Conservation (phyloP, 352 stramenopile genomes). For the Globisporangium spinosum region DNA sequence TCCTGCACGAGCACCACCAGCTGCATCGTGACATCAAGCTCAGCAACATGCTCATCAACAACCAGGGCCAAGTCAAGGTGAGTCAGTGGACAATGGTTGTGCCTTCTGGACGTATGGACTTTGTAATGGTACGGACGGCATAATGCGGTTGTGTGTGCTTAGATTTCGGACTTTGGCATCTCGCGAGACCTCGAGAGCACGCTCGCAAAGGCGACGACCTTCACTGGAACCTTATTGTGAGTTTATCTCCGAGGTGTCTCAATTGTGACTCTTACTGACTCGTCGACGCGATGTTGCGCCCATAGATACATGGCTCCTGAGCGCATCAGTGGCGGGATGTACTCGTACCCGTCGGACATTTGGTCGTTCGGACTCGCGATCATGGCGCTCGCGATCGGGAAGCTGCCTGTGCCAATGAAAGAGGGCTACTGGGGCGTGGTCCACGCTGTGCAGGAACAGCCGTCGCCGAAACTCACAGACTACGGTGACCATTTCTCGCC, state of each 20-base stretch:
- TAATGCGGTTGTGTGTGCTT: not conserved
- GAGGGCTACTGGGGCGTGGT: conserved; percentile 90
- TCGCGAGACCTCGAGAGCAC: conserved; percentile 78
- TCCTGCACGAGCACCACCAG: conserved; percentile 87
- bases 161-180: conserved; percentile 87
- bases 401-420: conserved; percentile 75
- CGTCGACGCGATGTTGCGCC: not conserved
- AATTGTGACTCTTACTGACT: not conserved
- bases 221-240: conserved; percentile 89
- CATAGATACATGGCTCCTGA: conserved; percentile 91
- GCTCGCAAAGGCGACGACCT: conserved; percentile 85
- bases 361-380: conserved; percentile 81
- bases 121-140: not conserved
- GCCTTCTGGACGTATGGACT: not conserved
- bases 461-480: conserved; percentile 57
- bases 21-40: conserved; percentile 95
- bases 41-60: conserved; percentile 93
- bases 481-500: conserved; percentile 64
- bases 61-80: conserved; percentile 69
- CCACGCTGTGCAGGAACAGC: conserved; percentile 75
- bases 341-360: conserved; percentile 85
- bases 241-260: not conserved
- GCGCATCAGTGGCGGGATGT: conserved; percentile 88
- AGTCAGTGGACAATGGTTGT: not conserved
- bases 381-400: conserved; percentile 86